Conservation (phyloP, 306 rosid species). For the Inga leiocalycina region DNA sequence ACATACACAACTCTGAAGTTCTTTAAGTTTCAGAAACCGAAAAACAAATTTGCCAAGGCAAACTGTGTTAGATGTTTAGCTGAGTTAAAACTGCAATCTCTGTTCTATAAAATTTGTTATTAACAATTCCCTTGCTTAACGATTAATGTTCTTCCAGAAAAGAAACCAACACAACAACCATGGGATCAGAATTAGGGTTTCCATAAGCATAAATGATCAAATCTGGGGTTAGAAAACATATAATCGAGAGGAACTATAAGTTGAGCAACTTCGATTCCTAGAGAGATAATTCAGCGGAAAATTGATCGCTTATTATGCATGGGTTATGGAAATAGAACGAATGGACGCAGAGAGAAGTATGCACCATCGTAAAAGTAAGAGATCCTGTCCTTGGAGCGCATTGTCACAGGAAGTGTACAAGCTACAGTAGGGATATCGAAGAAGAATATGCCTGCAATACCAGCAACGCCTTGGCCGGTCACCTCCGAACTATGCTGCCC, state of each 20-base stretch:
- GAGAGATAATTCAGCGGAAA: background rate
- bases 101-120: slow-evolving; percentile 4
- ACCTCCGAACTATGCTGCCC: background rate
- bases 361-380: slow-evolving; percentile 94
- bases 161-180: background rate
- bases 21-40: background rate
- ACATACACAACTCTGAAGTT: background rate
- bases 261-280: background rate
- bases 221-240: background rate
- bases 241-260: background rate
- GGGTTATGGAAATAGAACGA: background rate
- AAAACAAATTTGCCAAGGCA: background rate
- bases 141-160: background rate
- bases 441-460: slow-evolving; percentile 5
- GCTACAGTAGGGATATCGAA: slow-evolving; percentile 1
- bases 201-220: background rate
- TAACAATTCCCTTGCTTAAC: background rate
- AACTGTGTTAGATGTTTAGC: background rate
- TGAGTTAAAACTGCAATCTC: background rate
- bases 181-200: slow-evolving; percentile 42
- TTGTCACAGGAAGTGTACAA: background rate
- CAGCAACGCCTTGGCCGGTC: slow-evolving; percentile 29
- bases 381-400: slow-evolving; percentile 91
- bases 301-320: background rate
- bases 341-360: background rate